Base-by-base conservation (phyloP, 495 filamentous ascomycete genomes). In the Penicillium arizonense region DNA sequence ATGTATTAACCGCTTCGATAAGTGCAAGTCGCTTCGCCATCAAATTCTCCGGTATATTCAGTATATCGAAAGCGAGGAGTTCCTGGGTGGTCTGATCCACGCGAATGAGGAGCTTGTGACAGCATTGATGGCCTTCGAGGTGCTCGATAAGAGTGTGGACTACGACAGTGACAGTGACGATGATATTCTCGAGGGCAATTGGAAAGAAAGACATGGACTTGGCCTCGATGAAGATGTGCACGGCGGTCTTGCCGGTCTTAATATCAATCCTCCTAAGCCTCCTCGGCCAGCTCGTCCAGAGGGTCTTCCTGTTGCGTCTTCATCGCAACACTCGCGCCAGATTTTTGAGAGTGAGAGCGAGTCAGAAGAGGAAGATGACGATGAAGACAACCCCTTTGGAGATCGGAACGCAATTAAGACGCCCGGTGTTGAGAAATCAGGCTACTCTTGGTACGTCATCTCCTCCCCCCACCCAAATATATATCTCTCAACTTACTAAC, bases 131-230 rank as follows among this genome's bases (percentile, higher is more conserved):
- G 87, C 91, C 0, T 99, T 89, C 64, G 94, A 97, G 69, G 88
- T 95, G 44, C 78, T 96, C 21, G 92, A 99, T 65, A 91, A 94
- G 57, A 96, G 94, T 54, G 87, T 97, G 52, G 92, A 97, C 54
- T 91, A 96, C 43, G 94, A 99, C 68, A 96, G 90, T 59, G 95
- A 99, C 64, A 96, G 90, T 44, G 95, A 97, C 23, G 72, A 77
- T 18, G 72, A 77, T 39, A 68, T 62, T 45, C 67, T 67, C 12
- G 68, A 70, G 33, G 63, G 56, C 14, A 73, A 64, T 53, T 71
- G 69, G 71, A 68, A 58, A 12, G 68, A 12, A 62, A 63, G 28
- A 40, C 57, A 12, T 56, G 62, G 28, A 40, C 38, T 42, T 50
- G 47, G 47, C 5, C 30, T 64, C 9, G 64, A 68, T 7, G 58